phyloP scores from a whole-genome alignment of 345 rosid genomes.

The Lepidium africanum region DNA sequence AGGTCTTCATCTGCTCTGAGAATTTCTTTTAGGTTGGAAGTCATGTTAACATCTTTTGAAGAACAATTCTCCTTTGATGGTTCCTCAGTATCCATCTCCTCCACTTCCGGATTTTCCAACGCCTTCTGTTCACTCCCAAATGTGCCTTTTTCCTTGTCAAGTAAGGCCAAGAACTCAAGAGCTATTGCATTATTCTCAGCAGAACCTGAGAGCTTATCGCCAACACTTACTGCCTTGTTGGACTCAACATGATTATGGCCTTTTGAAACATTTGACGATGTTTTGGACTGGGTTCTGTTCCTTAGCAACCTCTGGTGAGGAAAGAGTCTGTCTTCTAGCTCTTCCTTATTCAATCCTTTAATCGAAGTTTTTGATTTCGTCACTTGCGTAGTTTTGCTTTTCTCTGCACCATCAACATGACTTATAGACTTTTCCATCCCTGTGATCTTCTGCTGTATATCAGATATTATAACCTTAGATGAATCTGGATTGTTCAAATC shows the following conservation, averaged over 20 bases:
- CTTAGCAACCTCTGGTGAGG: constrained; percentile 92
- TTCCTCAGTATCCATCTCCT: constrained; percentile 48
- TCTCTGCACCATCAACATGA: constrained; percentile 45
- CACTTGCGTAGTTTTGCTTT: constrained; percentile 21
- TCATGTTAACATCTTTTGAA: constrained; percentile 23
- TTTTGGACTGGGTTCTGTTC: constrained; percentile 40
- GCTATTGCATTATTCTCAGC: constrained; percentile 50
- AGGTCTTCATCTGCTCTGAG: constrained; percentile 71
- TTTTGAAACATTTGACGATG: constrained; percentile 25
- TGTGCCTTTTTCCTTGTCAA: constrained; percentile 35
- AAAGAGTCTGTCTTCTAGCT: constrained; percentile 85
- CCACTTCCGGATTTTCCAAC: constrained; percentile 37
- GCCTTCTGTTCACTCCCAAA: constrained; percentile 18
- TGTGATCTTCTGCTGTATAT: constrained; percentile 82
- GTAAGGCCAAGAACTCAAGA: constrained; percentile 52
- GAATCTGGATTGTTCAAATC: constrained; percentile 80
- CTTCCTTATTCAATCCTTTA: constrained; percentile 56
- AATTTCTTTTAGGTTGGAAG: constrained; percentile 35
- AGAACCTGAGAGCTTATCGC: constrained; percentile 34
- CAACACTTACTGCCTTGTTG: constrained; percentile 26
- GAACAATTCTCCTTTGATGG: constrained; percentile 35
- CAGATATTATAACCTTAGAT: constrained; percentile 58
- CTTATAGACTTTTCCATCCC: constrained; percentile 79
- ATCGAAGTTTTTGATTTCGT: constrained; percentile 32
- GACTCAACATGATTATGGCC: constrained; percentile 23